These are phyloP conservation scores for Plantago lanceolata DNA, from an alignment of 305 asterid species.

Conservation along the genomic window DNA sequence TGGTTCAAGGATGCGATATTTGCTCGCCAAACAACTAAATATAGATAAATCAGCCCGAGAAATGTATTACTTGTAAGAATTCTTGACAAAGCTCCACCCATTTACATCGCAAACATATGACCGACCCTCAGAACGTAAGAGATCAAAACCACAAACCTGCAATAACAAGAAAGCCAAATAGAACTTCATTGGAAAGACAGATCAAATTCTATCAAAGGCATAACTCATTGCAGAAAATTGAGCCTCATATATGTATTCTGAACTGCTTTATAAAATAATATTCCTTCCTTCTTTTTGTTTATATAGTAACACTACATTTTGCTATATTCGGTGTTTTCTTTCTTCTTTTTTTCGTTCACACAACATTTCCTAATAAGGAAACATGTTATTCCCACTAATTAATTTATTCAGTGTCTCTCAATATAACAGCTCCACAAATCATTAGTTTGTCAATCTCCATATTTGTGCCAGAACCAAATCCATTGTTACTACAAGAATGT, in stretches of 20 bases:
- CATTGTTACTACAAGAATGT: no score
- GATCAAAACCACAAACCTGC: slow-evolving; percentile 98
- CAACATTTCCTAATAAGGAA: no score
- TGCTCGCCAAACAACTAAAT: slow-evolving; percentile 10
- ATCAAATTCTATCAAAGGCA: slow-evolving; percentile 5
- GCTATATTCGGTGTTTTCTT: no score
- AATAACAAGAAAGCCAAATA: slow-evolving; percentile 24
- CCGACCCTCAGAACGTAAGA: slow-evolving; percentile 87
- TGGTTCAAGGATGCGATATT: background rate
- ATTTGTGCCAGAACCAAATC: no score
- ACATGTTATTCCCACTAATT: no score
- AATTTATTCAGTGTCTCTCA: no score
- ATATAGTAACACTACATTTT: no score
- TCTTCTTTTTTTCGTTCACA: no score
- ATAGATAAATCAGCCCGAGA: slow-evolving; percentile 8
- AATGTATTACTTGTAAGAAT: slow-evolving; percentile 71
- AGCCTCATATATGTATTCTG: background rate
- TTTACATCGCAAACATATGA: slow-evolving; percentile 96
- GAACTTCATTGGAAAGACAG: slow-evolving; percentile 4
- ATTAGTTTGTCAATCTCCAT: no score
- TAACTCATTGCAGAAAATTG: slow-evolving; percentile 20
- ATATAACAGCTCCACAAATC: no score
- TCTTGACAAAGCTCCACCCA: slow-evolving; percentile 98
- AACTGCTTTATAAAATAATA: slow-evolving; percentile 9
- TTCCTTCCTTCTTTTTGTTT: no score